Evolutionary conservation across 805 yeast genomes (phyloP), one percentile per base, ranked within the genome.

Genomic region (Candida nemodendra): DNA sequence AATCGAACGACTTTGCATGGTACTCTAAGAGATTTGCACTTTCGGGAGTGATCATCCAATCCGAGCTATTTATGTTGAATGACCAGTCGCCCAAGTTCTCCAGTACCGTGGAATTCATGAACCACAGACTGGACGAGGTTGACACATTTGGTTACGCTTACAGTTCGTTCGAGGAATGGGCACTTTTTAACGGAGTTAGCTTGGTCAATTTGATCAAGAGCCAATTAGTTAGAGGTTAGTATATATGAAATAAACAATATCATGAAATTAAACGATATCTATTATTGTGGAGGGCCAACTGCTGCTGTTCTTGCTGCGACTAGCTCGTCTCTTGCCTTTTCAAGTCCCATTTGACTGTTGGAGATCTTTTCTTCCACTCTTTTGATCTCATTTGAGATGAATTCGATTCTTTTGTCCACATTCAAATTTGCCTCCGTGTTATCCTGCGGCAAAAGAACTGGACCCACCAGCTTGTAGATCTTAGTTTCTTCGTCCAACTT

Each of bases 361-460:
- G 78, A 69, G 41, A 93, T 78, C 55, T 79, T 81, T 22, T 64
- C 68, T 55, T 91, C 98, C 15, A 85, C 89, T 38, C 91, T 69
- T 38, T 68, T 67, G 41, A 93, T 86, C 64, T 93, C 98, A 27
- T 69, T 69, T 45, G 76, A 69, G 32, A 93, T 93, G 54, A 86
- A 95, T 58, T 89, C 96, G 30, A 93, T 71, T 64, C 99, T 81
- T 58, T 91, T 95, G 24, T 72, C 77, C 24, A 93, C 96, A 54
- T 91, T 91, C 54, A 76, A 50, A 47, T 78, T 78, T 16, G 99
- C 95, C 62, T 93, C 98, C 9, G 59, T 59, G 42, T 76, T 75
- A 38, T 89, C 96, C 55, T 91, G 96, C 2, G 97, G 96, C 44
- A 95, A 69, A 42, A 93, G 69, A 4, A 91, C 89, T 5, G 96